Evolutionary conservation across 1,139 yeast genomes (phyloP).

Genomic region (Arxiozyma heterogenica): DNA sequence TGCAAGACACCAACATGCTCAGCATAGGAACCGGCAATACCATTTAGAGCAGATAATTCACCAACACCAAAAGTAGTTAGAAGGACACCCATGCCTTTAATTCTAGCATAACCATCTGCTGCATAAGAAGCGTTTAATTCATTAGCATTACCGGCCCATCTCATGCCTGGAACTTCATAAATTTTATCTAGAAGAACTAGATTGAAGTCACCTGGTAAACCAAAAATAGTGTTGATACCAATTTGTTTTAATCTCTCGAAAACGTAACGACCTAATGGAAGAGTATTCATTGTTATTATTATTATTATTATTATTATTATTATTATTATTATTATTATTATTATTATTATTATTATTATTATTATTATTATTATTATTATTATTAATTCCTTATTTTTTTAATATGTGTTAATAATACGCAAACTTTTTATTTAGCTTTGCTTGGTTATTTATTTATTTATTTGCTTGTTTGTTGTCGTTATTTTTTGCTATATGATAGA

Average conservation of each 20-base stretch:
- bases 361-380: too few relatives aligned
- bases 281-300: background rate
- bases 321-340: too few relatives aligned
- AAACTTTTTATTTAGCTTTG: too few relatives aligned
- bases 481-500: too few relatives aligned
- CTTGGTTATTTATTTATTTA: too few relatives aligned
- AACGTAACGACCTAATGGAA: constrained; percentile 44
- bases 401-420: too few relatives aligned
- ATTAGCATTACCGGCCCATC: constrained; percentile 58
- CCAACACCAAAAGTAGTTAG: constrained; percentile 75
- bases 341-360: too few relatives aligned
- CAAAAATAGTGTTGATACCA: constrained; percentile 47
- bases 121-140: constrained; percentile 64
- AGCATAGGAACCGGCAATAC: constrained; percentile 68
- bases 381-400: too few relatives aligned
- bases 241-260: constrained; percentile 46
- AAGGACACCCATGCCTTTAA: constrained; percentile 47
- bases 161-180: constrained; percentile 45
- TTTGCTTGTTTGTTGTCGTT: too few relatives aligned
- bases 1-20: constrained; percentile 71
- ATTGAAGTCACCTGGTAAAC: constrained; percentile 51
- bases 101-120: constrained; percentile 42
- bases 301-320: too few relatives aligned
- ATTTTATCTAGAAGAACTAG: constrained; percentile 51
- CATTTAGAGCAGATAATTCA: constrained; percentile 73